Evolutionary conservation across 768 basidiomycete species (phyloP).

Genomic region (Mycena olivaceomarginata): DNA sequence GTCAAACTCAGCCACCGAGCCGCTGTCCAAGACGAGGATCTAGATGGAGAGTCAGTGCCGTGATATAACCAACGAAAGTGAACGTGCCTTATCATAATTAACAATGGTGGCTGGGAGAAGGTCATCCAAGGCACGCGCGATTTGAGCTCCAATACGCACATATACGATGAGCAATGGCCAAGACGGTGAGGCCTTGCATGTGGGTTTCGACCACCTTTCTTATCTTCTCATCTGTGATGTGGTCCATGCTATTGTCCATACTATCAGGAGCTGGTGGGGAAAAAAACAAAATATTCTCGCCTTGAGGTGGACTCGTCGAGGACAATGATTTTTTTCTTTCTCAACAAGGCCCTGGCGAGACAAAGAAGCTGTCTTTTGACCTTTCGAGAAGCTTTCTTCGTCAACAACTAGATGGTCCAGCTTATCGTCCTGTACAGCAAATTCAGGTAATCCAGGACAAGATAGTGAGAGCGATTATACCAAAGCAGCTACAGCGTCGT

Average conservation of each 20-base stretch:
- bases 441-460: background rate
- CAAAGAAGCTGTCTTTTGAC: constrained; percentile 25
- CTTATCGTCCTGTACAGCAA: constrained; percentile 19
- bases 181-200: no score
- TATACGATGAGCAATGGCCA: constrained; percentile 6
- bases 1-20: constrained; percentile 29
- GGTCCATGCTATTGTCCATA: background rate
- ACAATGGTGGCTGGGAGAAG: constrained; percentile 27
- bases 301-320: constrained; percentile 32
- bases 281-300: background rate
- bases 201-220: no score
- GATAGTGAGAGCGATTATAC: background rate
- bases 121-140: background rate
- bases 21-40: constrained; percentile 34
- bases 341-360: background rate
- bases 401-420: constrained; percentile 26
- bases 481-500: constrained; percentile 29
- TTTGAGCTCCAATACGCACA: constrained; percentile 12
- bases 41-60: background rate
- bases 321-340: constrained; percentile 27
- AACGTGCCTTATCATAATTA: constrained; percentile 32
- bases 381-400: constrained; percentile 32
- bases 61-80: no score
- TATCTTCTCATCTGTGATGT: no score
- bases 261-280: background rate